A percentile compares a stretch with the other conserved stretches of the same genome.
phyloP scores from a whole-genome alignment of 164 flowering plant genomes.

The Kalanchoe fedtschenkoi region DNA sequence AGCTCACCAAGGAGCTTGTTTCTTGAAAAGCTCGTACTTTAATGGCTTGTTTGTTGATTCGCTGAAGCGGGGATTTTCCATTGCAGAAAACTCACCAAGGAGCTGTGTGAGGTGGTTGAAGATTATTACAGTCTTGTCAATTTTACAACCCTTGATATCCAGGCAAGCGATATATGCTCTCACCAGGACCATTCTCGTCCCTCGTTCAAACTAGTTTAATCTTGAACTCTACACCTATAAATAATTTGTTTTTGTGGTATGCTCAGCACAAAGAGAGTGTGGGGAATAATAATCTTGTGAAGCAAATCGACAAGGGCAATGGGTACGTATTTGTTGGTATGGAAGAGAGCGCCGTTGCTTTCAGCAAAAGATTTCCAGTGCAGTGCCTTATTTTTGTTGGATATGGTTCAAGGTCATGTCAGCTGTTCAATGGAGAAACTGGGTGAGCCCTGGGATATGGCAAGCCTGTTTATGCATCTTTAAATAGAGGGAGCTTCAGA shows the following conservation, averaged over 20 bases:
- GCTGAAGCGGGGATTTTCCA: no score
- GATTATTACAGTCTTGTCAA: conserved; percentile 57
- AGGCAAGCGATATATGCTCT: conserved; percentile 32
- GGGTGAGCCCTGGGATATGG: no score
- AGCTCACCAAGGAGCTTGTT: no score
- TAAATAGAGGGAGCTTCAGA: no score
- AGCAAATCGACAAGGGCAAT: conserved; percentile 77
- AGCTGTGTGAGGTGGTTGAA: conserved; percentile 75
- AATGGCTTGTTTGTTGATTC: no score
- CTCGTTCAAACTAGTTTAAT: no score
- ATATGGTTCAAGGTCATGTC: no score
- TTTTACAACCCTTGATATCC: conserved; percentile 84
- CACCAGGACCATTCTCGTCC: background rate
- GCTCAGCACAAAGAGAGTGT: conserved; percentile 89
- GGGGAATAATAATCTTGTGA: conserved; percentile 80
- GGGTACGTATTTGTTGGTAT: conserved; percentile 79
- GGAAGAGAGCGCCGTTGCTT: conserved; percentile 79
- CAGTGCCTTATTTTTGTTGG: no score
- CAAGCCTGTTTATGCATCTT: no score
- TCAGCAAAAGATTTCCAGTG: no score
- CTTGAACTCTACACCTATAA: background rate
- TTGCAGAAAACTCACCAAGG: conserved; percentile 86
- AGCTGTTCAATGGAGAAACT: no score
- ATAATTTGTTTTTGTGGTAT: background rate
- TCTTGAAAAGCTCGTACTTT: no score